A percentile compares a stretch with the other conserved stretches of the same genome.
Evolutionary conservation across 192 early-diverging fungal genomes (phyloP).

Genomic region (Mortierella claussenii): DNA sequence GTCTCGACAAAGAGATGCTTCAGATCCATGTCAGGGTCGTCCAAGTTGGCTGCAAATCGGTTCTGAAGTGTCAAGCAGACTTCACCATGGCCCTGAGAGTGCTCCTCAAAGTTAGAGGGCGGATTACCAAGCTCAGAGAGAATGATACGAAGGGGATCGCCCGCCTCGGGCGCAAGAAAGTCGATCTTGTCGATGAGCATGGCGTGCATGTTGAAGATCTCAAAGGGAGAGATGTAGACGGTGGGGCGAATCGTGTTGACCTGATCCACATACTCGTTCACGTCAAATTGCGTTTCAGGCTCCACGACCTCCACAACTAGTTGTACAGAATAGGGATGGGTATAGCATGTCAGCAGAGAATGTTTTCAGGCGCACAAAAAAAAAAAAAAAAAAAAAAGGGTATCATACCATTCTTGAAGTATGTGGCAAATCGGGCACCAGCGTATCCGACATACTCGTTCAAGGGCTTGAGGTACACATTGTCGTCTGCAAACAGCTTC

Average conservation of each 20-base stretch:
- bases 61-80: constrained; percentile 76
- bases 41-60: constrained; percentile 69
- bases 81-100: constrained; percentile 59
- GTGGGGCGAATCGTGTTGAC: constrained; percentile 82
- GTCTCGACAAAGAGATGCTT: constrained; percentile 87
- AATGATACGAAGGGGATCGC: constrained; percentile 74
- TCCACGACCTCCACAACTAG: constrained; percentile 86
- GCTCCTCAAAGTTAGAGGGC: constrained; percentile 56
- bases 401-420: constrained; percentile 81
- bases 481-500: constrained; percentile 76
- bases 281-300: constrained; percentile 90
- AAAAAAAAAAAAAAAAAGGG: background rate
- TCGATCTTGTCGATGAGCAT: constrained; percentile 84
- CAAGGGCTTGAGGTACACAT: constrained; percentile 76
- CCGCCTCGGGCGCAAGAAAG: constrained; percentile 70
- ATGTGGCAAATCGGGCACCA: constrained; percentile 80
- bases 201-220: constrained; percentile 92
- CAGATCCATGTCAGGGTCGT: constrained; percentile 63
- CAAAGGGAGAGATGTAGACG: constrained; percentile 90
- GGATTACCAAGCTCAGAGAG: constrained; percentile 71
- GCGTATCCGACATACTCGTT: constrained; percentile 87
- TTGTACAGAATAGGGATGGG: too few species aligned
- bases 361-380: background rate
- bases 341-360: background rate
- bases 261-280: constrained; percentile 90